phyloP scores from a whole-genome alignment of 2,329 filamentous ascomycete genomes.

The Cadophora luteo-olivacea region DNA sequence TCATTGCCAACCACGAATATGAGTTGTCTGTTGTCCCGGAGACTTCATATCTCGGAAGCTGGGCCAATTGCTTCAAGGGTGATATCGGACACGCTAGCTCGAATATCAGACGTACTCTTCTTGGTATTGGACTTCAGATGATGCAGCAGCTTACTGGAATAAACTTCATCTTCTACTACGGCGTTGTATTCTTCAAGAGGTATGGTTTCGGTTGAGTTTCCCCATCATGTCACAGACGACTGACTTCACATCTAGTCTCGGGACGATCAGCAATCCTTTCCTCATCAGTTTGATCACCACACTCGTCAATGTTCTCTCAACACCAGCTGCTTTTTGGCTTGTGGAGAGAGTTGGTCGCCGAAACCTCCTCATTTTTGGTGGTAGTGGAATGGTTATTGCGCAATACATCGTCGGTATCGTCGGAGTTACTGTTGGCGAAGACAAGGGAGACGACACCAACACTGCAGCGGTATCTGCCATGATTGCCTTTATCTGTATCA shows the following conservation, averaged over 20 bases:
- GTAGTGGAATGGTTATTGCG: conserved; percentile 80
- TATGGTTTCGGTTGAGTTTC: too few relatives aligned
- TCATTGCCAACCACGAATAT: neutral
- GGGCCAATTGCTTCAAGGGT: neutral
- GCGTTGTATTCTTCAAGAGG: conserved; percentile 78
- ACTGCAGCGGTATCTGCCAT: neutral
- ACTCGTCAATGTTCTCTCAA: conserved; percentile 74
- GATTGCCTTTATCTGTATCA: conserved; percentile 74
- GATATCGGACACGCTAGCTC: neutral
- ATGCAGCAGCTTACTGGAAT: conserved; percentile 80
- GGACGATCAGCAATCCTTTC: neutral
- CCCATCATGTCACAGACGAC: too few relatives aligned
- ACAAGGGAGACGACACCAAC: neutral
- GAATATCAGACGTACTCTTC: conserved; percentile 48
- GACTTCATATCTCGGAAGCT: neutral
- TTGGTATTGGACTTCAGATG: conserved; percentile 78
- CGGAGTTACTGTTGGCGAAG: neutral
- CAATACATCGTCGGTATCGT: conserved; percentile 49
- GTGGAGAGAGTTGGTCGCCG: conserved; percentile 85
- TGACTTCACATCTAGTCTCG: too few relatives aligned
- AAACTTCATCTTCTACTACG: conserved; percentile 93
- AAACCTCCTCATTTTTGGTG: conserved; percentile 78
- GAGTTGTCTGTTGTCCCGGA: neutral
- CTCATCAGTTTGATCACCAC: neutral
- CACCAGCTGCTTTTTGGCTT: conserved; percentile 85